phyloP scores from a whole-genome alignment of 1,139 yeast species.

The Lodderomyces jiufengensis region DNA sequence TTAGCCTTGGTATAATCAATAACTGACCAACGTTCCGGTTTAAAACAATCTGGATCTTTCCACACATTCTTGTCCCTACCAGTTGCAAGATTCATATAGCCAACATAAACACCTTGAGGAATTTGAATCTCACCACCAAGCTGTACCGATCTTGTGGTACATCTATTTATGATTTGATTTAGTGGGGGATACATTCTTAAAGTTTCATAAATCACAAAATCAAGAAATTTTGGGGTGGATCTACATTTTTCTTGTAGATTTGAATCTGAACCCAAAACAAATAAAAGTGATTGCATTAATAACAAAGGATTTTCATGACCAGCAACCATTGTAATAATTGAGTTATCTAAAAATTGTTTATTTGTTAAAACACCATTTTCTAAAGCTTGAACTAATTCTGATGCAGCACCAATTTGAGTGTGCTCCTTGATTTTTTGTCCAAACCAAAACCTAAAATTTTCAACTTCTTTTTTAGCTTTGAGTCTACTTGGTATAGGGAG shows the following conservation, averaged over 20 bases:
- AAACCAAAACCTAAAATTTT: slow-evolving; percentile 35
- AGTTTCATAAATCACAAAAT: slow-evolving; percentile 47
- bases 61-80: slow-evolving; percentile 49
- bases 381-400: slow-evolving; percentile 35
- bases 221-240: slow-evolving; percentile 16
- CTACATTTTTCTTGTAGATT: slow-evolving; percentile 26
- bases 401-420: slow-evolving; percentile 16
- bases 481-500: slow-evolving; percentile 49
- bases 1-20: slow-evolving; percentile 42
- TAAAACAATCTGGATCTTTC: slow-evolving; percentile 51
- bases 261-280: slow-evolving; percentile 41
- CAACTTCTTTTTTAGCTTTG: slow-evolving; percentile 43
- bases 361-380: slow-evolving; percentile 33
- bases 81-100: slow-evolving; percentile 55
- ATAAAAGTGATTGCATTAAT: slow-evolving; percentile 46
- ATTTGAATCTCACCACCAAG: slow-evolving; percentile 43
- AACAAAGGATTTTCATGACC: slow-evolving; percentile 66
- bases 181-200: slow-evolving; percentile 55
- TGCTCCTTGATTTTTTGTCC: slow-evolving; percentile 18
- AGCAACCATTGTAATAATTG: slow-evolving; percentile 55
- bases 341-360: slow-evolving; percentile 52
- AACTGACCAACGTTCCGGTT: slow-evolving; percentile 58
- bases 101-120: slow-evolving; percentile 55
- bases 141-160: slow-evolving; percentile 38
- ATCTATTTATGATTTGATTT: slow-evolving; percentile 54